A percentile compares a stretch with the other conserved stretches of the same genome.
Conservation (phyloP, 1,284 basidiomycete genomes). For the Trametes sp. region DNA sequence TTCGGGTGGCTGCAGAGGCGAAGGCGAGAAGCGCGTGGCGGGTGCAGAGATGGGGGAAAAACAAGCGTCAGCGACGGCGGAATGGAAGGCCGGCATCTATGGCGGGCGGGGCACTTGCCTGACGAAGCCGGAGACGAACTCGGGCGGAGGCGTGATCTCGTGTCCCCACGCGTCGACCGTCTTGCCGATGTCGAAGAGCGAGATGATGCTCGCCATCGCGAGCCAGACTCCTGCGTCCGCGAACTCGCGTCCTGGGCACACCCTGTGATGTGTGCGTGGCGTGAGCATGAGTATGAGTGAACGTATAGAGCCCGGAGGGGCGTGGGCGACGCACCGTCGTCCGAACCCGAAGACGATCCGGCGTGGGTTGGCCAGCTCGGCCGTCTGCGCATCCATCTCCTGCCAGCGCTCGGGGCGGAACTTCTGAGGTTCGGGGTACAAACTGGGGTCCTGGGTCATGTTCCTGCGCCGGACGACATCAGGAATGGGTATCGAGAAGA, state of each 20-base stretch:
- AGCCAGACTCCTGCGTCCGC: constrained; percentile 38
- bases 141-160: constrained; percentile 31
- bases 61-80: neutral
- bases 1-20: constrained; percentile 32
- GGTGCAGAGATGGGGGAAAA: constrained; percentile 4
- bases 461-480: constrained; percentile 33
- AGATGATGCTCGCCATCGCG: constrained; percentile 32
- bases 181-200: constrained; percentile 35
- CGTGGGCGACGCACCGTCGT: constrained; percentile 43
- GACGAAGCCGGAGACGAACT: constrained; percentile 36
- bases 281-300: neutral
- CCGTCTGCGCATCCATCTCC: constrained; percentile 31
- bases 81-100: neutral
- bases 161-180: constrained; percentile 28
- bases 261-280: constrained; percentile 12
- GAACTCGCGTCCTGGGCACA: constrained; percentile 40
- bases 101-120: constrained; percentile 24
- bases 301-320: neutral
- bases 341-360: constrained; percentile 45
- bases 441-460: constrained; percentile 38
- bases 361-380: constrained; percentile 36
- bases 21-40: neutral
- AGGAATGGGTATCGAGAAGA: neutral
- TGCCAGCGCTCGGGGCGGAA: constrained; percentile 45
- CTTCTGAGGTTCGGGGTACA: constrained; percentile 37